Conservation (phyloP, 2,329 filamentous ascomycete genomes). For the Cordyceps fumosorosea region DNA sequence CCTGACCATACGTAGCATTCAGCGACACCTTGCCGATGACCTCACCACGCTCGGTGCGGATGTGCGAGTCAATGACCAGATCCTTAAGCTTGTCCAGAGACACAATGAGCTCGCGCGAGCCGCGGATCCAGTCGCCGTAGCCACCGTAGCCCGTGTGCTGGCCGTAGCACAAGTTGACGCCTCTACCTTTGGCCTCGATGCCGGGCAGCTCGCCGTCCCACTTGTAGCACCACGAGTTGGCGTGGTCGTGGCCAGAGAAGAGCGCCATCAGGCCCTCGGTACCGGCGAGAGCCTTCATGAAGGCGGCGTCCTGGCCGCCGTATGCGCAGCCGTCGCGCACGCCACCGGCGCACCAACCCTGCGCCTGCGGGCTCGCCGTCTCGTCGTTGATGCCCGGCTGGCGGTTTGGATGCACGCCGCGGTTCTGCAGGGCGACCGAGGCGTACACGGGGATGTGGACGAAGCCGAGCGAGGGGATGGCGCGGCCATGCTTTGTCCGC, state of each 20-base stretch:
- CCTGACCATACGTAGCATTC: constrained; percentile 49
- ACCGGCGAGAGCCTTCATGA: constrained; percentile 54
- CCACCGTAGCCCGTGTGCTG: constrained; percentile 61
- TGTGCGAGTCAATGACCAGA: constrained; percentile 46
- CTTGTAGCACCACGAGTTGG: constrained; percentile 50
- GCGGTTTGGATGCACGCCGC: constrained; percentile 28
- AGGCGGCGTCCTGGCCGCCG: constrained; percentile 48
- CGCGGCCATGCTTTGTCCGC: constrained; percentile 23
- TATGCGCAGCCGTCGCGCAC: constrained; percentile 28
- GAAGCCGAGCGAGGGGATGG: constrained; percentile 40
- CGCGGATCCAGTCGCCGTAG: constrained; percentile 53
- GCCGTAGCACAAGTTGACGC: constrained; percentile 50
- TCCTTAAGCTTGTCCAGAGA: constrained; percentile 32
- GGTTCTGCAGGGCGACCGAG: constrained; percentile 23
- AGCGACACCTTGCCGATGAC: constrained; percentile 42
- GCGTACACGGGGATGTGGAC: constrained; percentile 43
- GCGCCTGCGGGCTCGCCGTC: constrained; percentile 33
- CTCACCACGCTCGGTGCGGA: constrained; percentile 46
- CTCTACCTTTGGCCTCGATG: constrained; percentile 33
- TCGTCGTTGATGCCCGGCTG: constrained; percentile 43
- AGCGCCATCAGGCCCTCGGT: constrained; percentile 50
- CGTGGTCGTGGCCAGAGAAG: constrained; percentile 63
- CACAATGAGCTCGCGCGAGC: constrained; percentile 32
- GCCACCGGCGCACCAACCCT: constrained; percentile 38
- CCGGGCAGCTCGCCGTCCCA: constrained; percentile 35